Conservation (phyloP, 306 rosid species). For the Sindora glabra region DNA sequence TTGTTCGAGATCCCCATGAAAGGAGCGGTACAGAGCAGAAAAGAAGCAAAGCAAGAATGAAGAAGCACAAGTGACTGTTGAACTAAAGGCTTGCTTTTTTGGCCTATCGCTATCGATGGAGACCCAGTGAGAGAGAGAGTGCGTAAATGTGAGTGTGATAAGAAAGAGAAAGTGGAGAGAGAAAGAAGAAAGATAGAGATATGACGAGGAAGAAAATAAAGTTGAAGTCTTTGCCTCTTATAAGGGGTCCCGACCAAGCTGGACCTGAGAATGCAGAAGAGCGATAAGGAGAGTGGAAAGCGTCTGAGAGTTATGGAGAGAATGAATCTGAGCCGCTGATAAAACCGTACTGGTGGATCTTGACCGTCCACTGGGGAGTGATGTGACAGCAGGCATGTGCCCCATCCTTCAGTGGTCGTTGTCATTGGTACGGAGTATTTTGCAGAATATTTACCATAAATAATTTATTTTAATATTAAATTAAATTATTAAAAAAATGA, state of each 20-base stretch:
- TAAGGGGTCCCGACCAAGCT: slow-evolving; percentile 70
- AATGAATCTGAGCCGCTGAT: slow-evolving; percentile 29
- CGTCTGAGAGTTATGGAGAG: slow-evolving; percentile 27
- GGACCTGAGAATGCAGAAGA: slow-evolving; percentile 49
- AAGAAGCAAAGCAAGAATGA: no score
- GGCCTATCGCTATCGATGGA: slow-evolving; percentile 63
- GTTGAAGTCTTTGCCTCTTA: slow-evolving; percentile 31
- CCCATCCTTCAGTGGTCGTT: slow-evolving; percentile 86
- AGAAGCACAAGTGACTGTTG: slow-evolving; percentile 28
- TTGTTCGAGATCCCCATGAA: no score
- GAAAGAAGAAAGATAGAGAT: no score
- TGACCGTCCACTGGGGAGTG: slow-evolving; percentile 19
- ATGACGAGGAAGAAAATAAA: slow-evolving; percentile 25
- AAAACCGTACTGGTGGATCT: slow-evolving; percentile 37
- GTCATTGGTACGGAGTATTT: slow-evolving; percentile 74
- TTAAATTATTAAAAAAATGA: slow-evolving; percentile 9
- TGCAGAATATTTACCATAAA: slow-evolving; percentile 14
- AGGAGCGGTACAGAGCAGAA: no score
- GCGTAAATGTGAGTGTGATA: no score
- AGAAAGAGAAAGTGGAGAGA: no score
- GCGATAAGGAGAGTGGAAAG: slow-evolving; percentile 39
- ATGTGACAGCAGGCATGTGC: slow-evolving; percentile 93
- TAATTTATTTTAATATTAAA: not conserved
- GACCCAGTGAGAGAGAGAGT: slow-evolving; percentile 19
- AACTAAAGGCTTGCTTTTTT: slow-evolving; percentile 36